A percentile compares a stretch with the other conserved stretches of the same genome.
Evolutionary conservation across 2,329 filamentous ascomycete species (phyloP).

Genomic region (Fusarium musae): DNA sequence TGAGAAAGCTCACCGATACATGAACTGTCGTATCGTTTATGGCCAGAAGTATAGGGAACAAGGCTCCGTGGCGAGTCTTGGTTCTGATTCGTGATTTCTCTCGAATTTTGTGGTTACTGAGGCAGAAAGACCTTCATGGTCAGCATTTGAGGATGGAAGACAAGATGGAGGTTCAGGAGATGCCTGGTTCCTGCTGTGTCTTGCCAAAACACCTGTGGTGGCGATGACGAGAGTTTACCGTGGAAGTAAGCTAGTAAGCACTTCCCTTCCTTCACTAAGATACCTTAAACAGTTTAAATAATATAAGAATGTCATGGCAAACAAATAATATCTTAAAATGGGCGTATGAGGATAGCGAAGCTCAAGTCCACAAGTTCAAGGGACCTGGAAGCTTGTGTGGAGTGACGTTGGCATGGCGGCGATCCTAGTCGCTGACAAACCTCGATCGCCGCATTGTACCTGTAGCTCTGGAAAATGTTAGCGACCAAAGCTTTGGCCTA

Average conservation of each 20-base stretch:
- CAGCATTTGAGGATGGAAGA: background rate
- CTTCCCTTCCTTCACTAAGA: background rate
- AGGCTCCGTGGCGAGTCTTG: background rate
- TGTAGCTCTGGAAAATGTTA: constrained; percentile 35
- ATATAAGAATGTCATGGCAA: background rate
- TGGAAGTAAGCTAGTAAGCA: background rate
- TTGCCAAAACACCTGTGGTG: background rate
- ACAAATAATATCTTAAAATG: background rate
- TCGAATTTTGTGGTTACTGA: background rate
- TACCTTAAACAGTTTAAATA: background rate
- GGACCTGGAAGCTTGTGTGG: constrained; percentile 6
- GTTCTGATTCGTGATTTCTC: background rate
- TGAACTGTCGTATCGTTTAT: constrained; percentile 56
- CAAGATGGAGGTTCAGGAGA: background rate
- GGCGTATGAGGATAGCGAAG: background rate
- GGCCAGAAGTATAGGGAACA: constrained; percentile 52
- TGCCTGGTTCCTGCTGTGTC: background rate
- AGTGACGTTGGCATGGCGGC: constrained; percentile 12
- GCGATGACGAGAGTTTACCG: background rate
- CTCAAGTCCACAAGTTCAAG: background rate
- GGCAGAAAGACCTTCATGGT: background rate
- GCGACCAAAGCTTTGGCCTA: constrained; percentile 1
- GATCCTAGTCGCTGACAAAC: constrained; percentile 35
- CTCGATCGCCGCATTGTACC: constrained; percentile 2
- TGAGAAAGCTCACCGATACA: constrained; percentile 53